These are phyloP conservation scores for Saprolegnia parasitica DNA, from an alignment of 352 stramenopile species.

Conservation along the genomic window DNA sequence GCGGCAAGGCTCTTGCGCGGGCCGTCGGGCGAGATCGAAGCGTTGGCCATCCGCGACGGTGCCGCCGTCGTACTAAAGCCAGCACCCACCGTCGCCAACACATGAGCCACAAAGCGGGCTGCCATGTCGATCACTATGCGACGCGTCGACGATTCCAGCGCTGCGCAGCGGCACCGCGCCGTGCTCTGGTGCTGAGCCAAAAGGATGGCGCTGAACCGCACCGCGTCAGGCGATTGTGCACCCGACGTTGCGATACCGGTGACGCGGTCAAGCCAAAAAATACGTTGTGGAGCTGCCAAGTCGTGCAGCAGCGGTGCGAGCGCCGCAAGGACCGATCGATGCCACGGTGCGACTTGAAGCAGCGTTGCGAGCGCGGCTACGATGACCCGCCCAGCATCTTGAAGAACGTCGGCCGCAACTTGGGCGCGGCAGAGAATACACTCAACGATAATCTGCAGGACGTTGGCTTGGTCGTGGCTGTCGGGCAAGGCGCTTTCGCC, in stretches of 20 bases:
- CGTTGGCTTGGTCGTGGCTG: no score
- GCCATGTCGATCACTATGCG: not conserved
- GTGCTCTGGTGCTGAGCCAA: not conserved
- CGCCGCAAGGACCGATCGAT: not conserved
- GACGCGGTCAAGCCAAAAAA: not conserved
- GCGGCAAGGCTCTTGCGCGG: not conserved
- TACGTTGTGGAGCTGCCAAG: not conserved
- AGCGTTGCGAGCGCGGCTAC: not conserved
- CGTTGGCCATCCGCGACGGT: not conserved
- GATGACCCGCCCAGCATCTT: not conserved
- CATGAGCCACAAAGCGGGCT: not conserved
- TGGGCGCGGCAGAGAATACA: not conserved
- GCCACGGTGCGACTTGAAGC: not conserved
- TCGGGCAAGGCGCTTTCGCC: no score
- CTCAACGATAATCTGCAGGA: not conserved
- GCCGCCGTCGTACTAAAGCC: not conserved
- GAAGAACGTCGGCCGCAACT: not conserved
- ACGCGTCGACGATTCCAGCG: not conserved
- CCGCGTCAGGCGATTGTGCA: not conserved
- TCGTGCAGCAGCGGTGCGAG: not conserved
- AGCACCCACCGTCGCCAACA: not conserved
- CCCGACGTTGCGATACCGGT: not conserved
- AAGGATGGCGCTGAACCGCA: not conserved
- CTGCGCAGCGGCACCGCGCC: not conserved
- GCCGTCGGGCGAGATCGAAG: not conserved